Evolutionary conservation across 306 rosid species (phyloP).

Genomic region (Corylus heterophylla): DNA sequence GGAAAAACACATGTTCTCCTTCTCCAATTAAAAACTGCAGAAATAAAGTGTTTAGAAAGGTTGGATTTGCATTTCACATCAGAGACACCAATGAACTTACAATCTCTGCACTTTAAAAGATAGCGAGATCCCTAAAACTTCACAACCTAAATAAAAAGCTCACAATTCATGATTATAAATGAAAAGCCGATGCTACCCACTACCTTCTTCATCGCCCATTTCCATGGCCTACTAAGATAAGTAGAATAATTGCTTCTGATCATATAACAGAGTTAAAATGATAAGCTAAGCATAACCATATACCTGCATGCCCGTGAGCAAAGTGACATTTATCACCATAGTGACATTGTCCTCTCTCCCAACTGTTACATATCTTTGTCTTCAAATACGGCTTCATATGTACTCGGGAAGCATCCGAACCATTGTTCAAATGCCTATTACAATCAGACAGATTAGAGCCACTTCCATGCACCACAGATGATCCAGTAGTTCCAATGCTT

Average conservation of each 20-base stretch:
- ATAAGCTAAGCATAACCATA: constrained; percentile 4
- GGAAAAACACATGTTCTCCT: too few species aligned
- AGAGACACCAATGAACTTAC: background rate
- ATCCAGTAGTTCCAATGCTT: constrained; percentile 67
- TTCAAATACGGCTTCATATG: constrained; percentile 64
- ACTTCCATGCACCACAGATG: constrained; percentile 42
- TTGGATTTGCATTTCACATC: background rate
- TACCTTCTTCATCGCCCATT: background rate
- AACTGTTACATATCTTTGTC: constrained; percentile 79
- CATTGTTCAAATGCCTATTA: constrained; percentile 33
- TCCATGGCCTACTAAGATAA: background rate
- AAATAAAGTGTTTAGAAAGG: background rate
- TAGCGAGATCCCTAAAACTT: background rate
- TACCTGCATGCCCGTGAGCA: constrained; percentile 95
- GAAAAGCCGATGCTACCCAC: background rate
- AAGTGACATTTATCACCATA: constrained; percentile 82
- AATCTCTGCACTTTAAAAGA: background rate
- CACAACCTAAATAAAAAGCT: background rate
- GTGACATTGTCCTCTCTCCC: constrained; percentile 78
- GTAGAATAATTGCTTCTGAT: background rate
- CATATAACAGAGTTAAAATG: constrained; percentile 11
- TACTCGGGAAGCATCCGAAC: constrained; percentile 35
- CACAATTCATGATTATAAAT: background rate
- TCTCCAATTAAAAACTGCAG: background rate
- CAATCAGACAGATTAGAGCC: constrained; percentile 44